Base-by-base conservation (phyloP, 2,329 filamentous ascomycete species). In the Xenoacremonium recifei region DNA sequence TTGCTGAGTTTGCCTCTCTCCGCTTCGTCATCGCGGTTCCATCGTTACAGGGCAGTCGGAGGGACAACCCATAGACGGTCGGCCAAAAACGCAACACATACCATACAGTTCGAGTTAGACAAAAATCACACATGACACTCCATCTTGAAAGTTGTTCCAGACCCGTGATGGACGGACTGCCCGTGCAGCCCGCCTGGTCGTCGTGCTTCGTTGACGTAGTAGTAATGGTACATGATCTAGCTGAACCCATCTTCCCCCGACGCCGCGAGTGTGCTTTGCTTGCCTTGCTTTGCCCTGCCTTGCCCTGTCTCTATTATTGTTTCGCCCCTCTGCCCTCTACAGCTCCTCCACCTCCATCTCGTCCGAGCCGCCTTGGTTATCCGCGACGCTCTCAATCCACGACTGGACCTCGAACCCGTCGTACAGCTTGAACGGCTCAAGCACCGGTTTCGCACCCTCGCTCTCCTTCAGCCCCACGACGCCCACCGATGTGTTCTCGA, bases 401-500 rank as follows among this genome's bases (percentile, higher is more conserved):
- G 83, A 82, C 64, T 85, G 83, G 48, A 96, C 84, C 51, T 93
- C 88, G 63, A 89, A 83, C 12, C 90, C 91, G 65, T 99, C 93
- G 60, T 87, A 93, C 53, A 96, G 76, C 75, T 87, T 89, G 72
- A 97, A 97, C 50, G 80, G 80, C 76, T 97, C 88, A 21, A 86
- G 69, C 40, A 62, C 70, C 66, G 77, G 78, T 63, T 72, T 74
- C 40, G 72, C 71, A 6, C 71, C 69, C 27, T 49, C 49, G 6
- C 71, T 69, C 27, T 49, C 49, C 49, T 66, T 70, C 36, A 79
- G 71, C 9, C 91, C 91, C 17, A 91, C 87, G 47, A 96, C 76
- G 27, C 88, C 91, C 40, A 99, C 80, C 56, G 89, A 96, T 40
- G 91, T 96, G 73, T 99, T 99, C 67, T 97, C 93, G 30, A 96